A percentile compares a stretch with the other conserved stretches of the same genome.
These are phyloP conservation scores for Calonectria leucothoes DNA, from an alignment of 2,329 filamentous ascomycete genomes.

Conservation along the genomic window DNA sequence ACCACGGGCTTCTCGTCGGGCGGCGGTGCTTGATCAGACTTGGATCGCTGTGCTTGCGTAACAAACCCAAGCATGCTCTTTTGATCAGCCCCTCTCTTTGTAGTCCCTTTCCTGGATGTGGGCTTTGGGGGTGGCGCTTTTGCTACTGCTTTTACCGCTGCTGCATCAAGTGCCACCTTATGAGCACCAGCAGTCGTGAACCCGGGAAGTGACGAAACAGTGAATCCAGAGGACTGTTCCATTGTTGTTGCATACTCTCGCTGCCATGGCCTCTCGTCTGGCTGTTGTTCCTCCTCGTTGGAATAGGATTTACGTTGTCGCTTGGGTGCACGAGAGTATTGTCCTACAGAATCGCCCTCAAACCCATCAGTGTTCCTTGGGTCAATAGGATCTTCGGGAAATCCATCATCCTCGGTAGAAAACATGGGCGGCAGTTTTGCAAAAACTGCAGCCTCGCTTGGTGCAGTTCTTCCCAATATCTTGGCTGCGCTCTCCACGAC, in stretches of 20 bases:
- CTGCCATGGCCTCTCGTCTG: constrained; percentile 50
- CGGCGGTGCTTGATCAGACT: constrained; percentile 19
- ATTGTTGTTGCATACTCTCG: constrained; percentile 70
- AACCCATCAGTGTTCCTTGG: constrained; percentile 40
- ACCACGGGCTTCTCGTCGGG: constrained; percentile 30
- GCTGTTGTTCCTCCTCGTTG: constrained; percentile 23
- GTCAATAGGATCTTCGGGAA: constrained; percentile 72
- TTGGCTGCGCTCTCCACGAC: constrained; percentile 75
- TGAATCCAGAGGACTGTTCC: constrained; percentile 69
- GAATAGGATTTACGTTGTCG: constrained; percentile 42
- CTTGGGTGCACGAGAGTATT: constrained; percentile 42
- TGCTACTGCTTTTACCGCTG: constrained; percentile 29
- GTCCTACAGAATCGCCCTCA: constrained; percentile 28
- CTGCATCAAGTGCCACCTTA: constrained; percentile 51
- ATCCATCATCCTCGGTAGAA: constrained; percentile 73
- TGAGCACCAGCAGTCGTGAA: constrained; percentile 74
- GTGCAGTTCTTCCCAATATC: constrained; percentile 75
- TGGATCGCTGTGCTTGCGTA: constrained; percentile 38
- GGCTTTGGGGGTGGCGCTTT: constrained; percentile 31
- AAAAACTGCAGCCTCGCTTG: constrained; percentile 66
- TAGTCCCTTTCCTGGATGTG: constrained; percentile 41
- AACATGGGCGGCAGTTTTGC: constrained; percentile 64
- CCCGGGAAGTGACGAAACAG: constrained; percentile 65
- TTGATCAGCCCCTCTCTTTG: constrained; percentile 52
- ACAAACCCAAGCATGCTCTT: constrained; percentile 57